Conservation (phyloP, 352 stramenopile genomes). For the Pythium utonaiense region DNA sequence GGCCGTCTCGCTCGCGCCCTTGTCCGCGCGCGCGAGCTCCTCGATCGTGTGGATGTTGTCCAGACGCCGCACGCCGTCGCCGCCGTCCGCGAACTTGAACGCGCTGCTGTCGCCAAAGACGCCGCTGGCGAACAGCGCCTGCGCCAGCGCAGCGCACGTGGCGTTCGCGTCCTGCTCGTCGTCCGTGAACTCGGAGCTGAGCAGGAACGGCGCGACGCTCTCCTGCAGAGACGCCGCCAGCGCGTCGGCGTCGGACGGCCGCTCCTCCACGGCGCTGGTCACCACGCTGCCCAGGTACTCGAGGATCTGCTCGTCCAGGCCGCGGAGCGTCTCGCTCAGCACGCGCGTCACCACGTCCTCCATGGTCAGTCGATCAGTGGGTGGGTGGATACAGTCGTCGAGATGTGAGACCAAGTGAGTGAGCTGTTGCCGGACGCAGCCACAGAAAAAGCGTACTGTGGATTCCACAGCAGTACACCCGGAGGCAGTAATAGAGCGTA, state of each 20-base stretch:
- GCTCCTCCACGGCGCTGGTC: constrained; percentile 39
- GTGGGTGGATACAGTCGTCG: neutral
- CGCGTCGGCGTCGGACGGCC: constrained; percentile 28
- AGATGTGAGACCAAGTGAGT: no score
- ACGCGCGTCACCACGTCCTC: constrained; percentile 47
- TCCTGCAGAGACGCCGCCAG: constrained; percentile 44
- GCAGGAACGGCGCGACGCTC: constrained; percentile 69
- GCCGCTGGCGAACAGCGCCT: constrained; percentile 28
- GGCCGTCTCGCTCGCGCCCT: constrained; percentile 48
- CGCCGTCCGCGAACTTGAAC: constrained; percentile 10
- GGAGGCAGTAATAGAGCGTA: neutral
- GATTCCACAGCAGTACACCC: neutral
- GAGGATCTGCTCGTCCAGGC: constrained; percentile 65
- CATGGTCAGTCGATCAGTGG: constrained; percentile 15
- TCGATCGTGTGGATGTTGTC: constrained; percentile 69
- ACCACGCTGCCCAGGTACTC: constrained; percentile 71
- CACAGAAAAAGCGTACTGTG: constrained; percentile 3
- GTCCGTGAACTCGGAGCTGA: constrained; percentile 46
- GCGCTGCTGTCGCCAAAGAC: constrained; percentile 19
- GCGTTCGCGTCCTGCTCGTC: constrained; percentile 37
- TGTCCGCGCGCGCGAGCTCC: constrained; percentile 51
- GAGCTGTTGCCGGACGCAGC: neutral
- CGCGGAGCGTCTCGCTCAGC: constrained; percentile 44
- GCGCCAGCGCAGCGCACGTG: constrained; percentile 43
- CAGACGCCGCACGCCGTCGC: constrained; percentile 50